These are phyloP conservation scores for Candida tunisiensis DNA, from an alignment of 1,139 yeast genomes.

Conservation along the genomic window DNA sequence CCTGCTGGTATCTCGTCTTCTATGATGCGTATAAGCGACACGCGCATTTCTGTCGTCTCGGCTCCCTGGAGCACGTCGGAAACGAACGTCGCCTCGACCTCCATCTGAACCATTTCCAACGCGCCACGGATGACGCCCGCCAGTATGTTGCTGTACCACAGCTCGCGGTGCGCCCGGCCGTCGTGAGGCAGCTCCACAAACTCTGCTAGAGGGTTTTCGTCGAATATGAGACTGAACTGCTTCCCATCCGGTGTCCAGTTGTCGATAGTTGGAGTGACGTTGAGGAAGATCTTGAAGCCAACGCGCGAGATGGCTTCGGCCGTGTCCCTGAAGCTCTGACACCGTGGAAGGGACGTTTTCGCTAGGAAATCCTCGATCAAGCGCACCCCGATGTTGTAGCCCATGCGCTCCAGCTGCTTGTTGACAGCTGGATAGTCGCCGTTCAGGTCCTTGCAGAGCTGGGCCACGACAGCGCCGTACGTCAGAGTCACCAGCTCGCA, in stretches of 20 bases:
- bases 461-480: conserved; percentile 91
- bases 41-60: conserved; percentile 59
- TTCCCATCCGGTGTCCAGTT: conserved; percentile 70
- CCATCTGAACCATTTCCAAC: conserved; percentile 88
- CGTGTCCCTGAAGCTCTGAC: conserved; percentile 67
- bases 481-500: conserved; percentile 86
- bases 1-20: conserved; percentile 97
- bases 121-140: conserved; percentile 90
- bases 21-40: conserved; percentile 52
- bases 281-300: conserved; percentile 81
- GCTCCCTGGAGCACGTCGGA: conserved; percentile 78
- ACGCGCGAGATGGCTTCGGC: conserved; percentile 74
- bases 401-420: conserved; percentile 78
- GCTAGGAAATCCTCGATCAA: conserved; percentile 88
- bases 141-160: conserved; percentile 85
- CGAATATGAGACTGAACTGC: conserved; percentile 53
- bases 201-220: conserved; percentile 85
- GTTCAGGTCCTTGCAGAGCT: conserved; percentile 68
- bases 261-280: conserved; percentile 58
- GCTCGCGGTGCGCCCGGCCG: conserved; percentile 46
- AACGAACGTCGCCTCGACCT: conserved; percentile 68
- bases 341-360: conserved; percentile 67
- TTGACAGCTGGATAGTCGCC: conserved; percentile 69
- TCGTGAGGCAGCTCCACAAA: conserved; percentile 86
- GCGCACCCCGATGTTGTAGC: conserved; percentile 84